phyloP scores from a whole-genome alignment of 176 grass and related monocot genomes.

The Carex kokanica region DNA sequence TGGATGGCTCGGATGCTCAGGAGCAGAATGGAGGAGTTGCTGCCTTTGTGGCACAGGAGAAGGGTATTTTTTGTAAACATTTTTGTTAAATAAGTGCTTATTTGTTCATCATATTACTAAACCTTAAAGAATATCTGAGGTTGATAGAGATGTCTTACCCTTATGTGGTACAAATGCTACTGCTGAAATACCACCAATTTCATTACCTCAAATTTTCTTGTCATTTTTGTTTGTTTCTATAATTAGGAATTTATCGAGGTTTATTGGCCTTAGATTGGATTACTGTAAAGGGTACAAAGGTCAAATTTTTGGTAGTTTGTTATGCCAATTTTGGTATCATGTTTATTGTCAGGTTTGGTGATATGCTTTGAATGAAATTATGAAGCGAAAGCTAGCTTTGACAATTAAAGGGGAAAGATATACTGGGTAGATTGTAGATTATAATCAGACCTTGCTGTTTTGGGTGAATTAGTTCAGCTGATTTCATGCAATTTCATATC shows the following conservation, averaged over 20 bases:
- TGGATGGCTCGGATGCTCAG: conserved; percentile 28
- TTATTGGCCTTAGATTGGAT: no score
- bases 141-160: background rate
- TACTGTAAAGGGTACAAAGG: background rate
- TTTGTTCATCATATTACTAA: background rate
- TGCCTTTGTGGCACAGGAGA: background rate
- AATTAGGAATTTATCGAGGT: background rate
- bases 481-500: background rate
- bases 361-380: conserved; percentile 1
- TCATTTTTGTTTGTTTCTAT: background rate
- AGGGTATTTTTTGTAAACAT: conserved; percentile 30
- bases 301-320: background rate
- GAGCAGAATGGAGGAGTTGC: background rate
- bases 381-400: background rate
- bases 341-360: background rate
- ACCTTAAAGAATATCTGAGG: background rate
- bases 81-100: background rate
- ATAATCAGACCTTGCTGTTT: background rate
- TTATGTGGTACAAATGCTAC: background rate
- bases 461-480: background rate
- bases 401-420: background rate
- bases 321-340: background rate
- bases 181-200: background rate
- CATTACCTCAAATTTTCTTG: background rate
- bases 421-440: background rate